A percentile compares a stretch with the other conserved stretches of the same genome.
Evolutionary conservation across 2,329 filamentous ascomycete species (phyloP).

Genomic region (Thelonectria rubi): DNA sequence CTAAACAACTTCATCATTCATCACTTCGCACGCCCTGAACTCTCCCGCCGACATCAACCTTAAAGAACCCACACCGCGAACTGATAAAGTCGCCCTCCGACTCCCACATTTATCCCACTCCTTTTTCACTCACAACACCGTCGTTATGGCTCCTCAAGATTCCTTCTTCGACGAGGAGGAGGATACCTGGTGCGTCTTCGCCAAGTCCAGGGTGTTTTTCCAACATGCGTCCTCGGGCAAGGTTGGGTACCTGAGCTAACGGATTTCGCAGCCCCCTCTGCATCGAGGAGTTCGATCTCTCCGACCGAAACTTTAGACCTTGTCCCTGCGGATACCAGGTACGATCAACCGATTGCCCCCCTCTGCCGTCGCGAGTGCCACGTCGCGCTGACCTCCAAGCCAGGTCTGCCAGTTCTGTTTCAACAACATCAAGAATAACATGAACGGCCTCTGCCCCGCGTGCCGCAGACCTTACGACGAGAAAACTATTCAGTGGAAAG

Average conservation of each 20-base stretch:
- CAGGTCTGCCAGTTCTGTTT: slow-evolving; percentile 99
- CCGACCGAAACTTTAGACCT: slow-evolving; percentile 94
- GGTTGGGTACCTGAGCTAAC: slow-evolving; percentile 38
- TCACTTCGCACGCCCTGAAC: slow-evolving; percentile 34
- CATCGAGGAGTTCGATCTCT: slow-evolving; percentile 98
- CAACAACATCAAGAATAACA: slow-evolving; percentile 98
- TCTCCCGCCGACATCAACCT: slow-evolving; percentile 10
- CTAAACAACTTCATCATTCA: slow-evolving; percentile 35
- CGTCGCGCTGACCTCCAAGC: slow-evolving; percentile 35
- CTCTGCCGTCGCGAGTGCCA: slow-evolving; percentile 30
- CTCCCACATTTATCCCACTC: slow-evolving; percentile 30
- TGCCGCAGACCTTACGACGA: slow-evolving; percentile 96
- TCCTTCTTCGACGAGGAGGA: slow-evolving; percentile 77
- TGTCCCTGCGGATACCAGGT: slow-evolving; percentile 99
- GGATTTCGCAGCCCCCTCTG: slow-evolving; percentile 81
- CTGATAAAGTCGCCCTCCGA: slow-evolving; percentile 27
- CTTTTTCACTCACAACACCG: slow-evolving; percentile 28
- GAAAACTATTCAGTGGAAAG: slow-evolving; percentile 96
- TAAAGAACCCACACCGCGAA: neutral
- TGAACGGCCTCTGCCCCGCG: slow-evolving; percentile 97
- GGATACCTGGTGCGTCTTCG: slow-evolving; percentile 67
- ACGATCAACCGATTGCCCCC: slow-evolving; percentile 38
- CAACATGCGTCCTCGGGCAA: slow-evolving; percentile 34
- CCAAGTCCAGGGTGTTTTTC: slow-evolving; percentile 21
- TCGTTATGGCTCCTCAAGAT: slow-evolving; percentile 73